Evolutionary conservation across 768 basidiomycete genomes (phyloP), one percentile per base, ranked within the genome.

Genomic region (Leccinum boreale): DNA sequence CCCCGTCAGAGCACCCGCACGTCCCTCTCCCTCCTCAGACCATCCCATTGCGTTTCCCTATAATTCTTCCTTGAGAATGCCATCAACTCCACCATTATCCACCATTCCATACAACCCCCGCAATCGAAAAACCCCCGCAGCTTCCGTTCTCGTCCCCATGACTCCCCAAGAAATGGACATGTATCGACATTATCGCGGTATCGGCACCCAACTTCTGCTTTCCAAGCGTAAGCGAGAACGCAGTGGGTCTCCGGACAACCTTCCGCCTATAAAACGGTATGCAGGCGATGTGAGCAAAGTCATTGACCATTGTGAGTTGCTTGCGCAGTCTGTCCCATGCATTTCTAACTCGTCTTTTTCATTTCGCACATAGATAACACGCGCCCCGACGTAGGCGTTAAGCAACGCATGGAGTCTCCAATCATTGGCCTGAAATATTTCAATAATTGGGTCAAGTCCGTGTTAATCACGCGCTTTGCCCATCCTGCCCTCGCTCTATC

Each of bases 361-460:
- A 39, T 47, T 23, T 42, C 44, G 19, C 14, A 42, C 33, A 47
- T 62, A 97, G 96, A 99, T 74, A 98, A 99, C 72, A 81, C 85
- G 14, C 85, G 97, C 11, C 94, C 94, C 6, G 94, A 99, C 58
- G 89, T 96, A 10, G 94, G 93, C 56, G 84, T 92, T 29, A 79
- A 85, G 10, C 86, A 90, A 66, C 90, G 97, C 31, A 81, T 82
- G 62, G 85, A 89, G 17, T 98, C 95, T 6, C 93, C 94, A 45
- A 99, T 98, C 65, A 93, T 97, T 55, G 97, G 97, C 36, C 83
- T 99, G 55, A 98, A 97, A 74, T 89, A 83, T 70, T 99, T 98
- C 77, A 99, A 99, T 77, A 99, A 99, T 77, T 99, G 97, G 97
- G 89, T 98, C 65, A 99, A 99, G 73, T 94, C 93, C 10, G 95